Evolutionary conservation across 768 basidiomycete genomes (phyloP), one percentile per base, ranked within the genome.

Genomic region (Russula sp.): DNA sequence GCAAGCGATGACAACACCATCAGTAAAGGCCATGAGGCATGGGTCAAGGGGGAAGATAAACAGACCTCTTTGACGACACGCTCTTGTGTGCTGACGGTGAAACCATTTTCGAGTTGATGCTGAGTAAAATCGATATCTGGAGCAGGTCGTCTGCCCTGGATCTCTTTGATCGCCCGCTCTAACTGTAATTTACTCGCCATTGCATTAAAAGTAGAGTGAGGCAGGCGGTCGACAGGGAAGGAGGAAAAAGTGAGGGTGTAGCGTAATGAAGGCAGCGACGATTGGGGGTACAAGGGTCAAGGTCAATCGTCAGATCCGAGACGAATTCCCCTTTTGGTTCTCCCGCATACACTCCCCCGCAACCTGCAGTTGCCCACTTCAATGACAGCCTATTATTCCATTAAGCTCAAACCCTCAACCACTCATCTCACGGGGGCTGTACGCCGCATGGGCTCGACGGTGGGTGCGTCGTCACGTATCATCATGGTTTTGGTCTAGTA

Each of bases 21-120:
- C 48, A 57, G 59, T 42, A 38, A 46, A 60, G 38, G 11, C 22
- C 8, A 28, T 28, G 20, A 50, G 20, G 6, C 22, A 40, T 42
- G 48, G 51, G 51, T 11, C 28, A 38, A 30, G 5, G 18, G 36
- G 10, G 26, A 3, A 34, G 46, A 34, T 51, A 34, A 52, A 61
- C 86, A 69, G 69, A 96, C 94, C 79, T 98, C 96, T 77, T 98
- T 98, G 72, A 98, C 85, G 52, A 97, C 92, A 69, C 96, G 85
- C 76, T 98, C 95, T 71, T 93, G 92, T 13, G 97, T 98, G 76
- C 86, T 91, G 71, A 97, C 89, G 57, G 87, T 80, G 70, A 84
- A 88, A 28, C 97, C 97, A 76, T 97, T 94, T 64, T 98, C 97
- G 65, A 96, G 85, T 66, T 85, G 79, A 76, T 98, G 94, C 71